Base-by-base conservation (phyloP, 768 basidiomycete genomes). In the Russula sp. region DNA sequence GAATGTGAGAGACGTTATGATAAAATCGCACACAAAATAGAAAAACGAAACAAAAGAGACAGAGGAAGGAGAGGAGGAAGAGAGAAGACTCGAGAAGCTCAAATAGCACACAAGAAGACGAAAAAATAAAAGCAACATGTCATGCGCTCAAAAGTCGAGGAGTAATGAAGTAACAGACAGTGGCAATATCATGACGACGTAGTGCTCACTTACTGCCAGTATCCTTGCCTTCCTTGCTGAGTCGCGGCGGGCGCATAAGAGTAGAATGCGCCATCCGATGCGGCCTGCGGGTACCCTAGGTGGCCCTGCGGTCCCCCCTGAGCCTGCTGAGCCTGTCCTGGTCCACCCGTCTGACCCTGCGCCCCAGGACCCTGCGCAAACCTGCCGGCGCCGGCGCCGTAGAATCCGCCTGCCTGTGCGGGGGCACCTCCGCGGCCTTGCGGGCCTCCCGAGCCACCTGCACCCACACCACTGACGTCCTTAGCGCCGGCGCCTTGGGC, bases 261-360 rank as follows among this genome's bases (percentile, higher is more conserved):
- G 72, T 91, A 90, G 72, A 89, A 91, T 38, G 66, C 62, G 69
- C 77, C 81, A 16, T 77, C 84, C 52, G 89, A 87, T 56, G 80
- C 83, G 49, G 82, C 83, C 49, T 88, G 87, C 22, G 84, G 82
- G 72, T 87, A 87, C 18, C 81, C 84, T 20, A 84, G 78, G 70
- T 85, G 84, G 2, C 75, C 82, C 71, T 86, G 84, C 24, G 85
- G 75, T 13, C 71, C 74, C 59, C 78, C 77, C 52, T 75, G 73
- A 64, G 75, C 75, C 13, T 72, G 73, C 71, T 77, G 76, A 50
- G 71, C 71, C 57, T 77, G 79, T 57, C 79, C 78, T 7, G 70
- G 72, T 60, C 83, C 82, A 24, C 81, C 80, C 60, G 79, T 83
- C 50, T 80, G 82, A 44, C 84, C 85, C 48, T 64, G 61, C 44